These are phyloP conservation scores for Vaccinium vitisidaea DNA, from an alignment of 148 eudicot genomes.

Conservation along the genomic window DNA sequence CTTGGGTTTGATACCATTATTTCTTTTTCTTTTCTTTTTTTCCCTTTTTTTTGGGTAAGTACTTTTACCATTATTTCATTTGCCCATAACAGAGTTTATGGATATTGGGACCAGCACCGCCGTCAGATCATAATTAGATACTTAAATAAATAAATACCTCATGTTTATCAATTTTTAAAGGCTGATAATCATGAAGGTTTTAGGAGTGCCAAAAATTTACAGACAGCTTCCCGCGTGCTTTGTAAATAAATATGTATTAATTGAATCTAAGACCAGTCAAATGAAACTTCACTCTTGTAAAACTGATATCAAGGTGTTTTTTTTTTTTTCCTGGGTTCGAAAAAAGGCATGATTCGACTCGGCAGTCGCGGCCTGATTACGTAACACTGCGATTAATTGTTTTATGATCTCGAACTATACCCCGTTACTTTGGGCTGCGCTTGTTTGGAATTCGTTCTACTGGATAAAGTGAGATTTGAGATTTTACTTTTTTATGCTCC, in stretches of 20 bases:
- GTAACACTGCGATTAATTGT: not conserved
- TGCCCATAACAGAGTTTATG: not conserved
- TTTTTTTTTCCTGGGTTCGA: not conserved
- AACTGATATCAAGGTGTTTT: not conserved
- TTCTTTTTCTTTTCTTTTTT: no score
- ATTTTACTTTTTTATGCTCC: not conserved
- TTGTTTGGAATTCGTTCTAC: not conserved
- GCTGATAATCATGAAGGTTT: constrained; percentile 19
- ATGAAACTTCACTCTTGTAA: not conserved
- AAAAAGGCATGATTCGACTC: not conserved
- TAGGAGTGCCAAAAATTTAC: not conserved
- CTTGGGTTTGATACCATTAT: not conserved
- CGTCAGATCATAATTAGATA: constrained; percentile 4
- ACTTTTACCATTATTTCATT: not conserved
- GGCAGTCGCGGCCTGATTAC: not conserved
- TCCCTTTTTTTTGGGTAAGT: no score
- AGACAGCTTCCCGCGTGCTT: constrained; percentile 4
- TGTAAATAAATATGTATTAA: not conserved
- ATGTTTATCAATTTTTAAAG: constrained; percentile 18
- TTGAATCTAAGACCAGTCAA: constrained; percentile 15
- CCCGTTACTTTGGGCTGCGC: not conserved
- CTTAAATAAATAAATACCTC: not conserved
- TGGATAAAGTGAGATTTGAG: not conserved
- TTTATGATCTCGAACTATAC: not conserved
- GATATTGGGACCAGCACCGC: constrained; percentile 31